Evolutionary conservation across 192 early-diverging fungal genomes (phyloP), one percentile per base, ranked within the genome.

Genomic region (Oehlia diaphana): DNA sequence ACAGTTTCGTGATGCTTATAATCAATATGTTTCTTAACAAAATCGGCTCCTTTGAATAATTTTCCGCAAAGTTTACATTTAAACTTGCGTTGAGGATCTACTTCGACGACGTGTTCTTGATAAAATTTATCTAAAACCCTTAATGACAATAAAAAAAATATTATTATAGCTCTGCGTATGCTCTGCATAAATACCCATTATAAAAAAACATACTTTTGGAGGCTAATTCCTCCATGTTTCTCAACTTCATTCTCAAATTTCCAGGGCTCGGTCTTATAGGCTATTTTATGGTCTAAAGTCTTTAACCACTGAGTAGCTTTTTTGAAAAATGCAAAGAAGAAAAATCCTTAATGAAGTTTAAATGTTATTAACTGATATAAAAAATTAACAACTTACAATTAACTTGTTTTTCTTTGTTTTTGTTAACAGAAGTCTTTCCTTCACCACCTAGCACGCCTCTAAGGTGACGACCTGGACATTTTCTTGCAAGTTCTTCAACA

Each of bases 11-110:
- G 87, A 82, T 99, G 98, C 85, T 99, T 99, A 74, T 88, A 89
- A 77, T 88, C 81, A 80, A 99, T 94, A 80, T 99, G 98, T 85
- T 99, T 99, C 83, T 89, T 90, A 28, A 98, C 95, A 92, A 95
- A 99, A 77, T 94, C 93, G 47, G 93, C 89, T 28, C 95, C 98
- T 81, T 94, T 93, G 88, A 99, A 99, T 58, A 97, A 92, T 89
- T 99, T 99, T 23, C 86, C 88, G 86, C 98, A 99, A 73, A 94
- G 79, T 78, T 86, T 89, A 87, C 98, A 99, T 78, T 95, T 90
- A 89, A 85, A 99, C 84, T 95, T 94, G 73, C 92, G 92, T 71
- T 94, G 94, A 49, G 92, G 92, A 63, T 93, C 92, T 72, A 91
- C 91, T 35, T 85, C 81, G 9, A 92, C 83, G 58, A 82, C 82